Evolutionary conservation across 768 basidiomycete species (phyloP).

Genomic region (Clitopilus passeckerianus): DNA sequence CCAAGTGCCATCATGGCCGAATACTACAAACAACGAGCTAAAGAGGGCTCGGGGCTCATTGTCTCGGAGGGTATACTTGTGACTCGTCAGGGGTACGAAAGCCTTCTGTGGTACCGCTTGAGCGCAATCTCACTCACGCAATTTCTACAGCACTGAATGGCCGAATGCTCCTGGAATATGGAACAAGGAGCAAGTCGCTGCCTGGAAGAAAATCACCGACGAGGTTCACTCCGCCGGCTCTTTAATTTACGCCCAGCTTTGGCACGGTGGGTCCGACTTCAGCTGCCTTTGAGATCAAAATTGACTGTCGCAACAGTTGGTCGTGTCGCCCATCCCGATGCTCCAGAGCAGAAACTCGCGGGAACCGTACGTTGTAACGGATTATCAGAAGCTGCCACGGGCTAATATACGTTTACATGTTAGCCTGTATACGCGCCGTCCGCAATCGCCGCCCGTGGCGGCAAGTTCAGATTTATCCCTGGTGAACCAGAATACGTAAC

Average conservation of each 20-base stretch:
- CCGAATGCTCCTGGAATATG: conserved; percentile 42
- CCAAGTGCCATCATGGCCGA: conserved; percentile 30
- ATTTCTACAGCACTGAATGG: conserved; percentile 34
- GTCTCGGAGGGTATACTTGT: conserved; percentile 33
- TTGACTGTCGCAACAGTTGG: conserved; percentile 19
- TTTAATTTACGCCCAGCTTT: conserved; percentile 40
- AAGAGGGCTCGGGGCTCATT: conserved; percentile 29
- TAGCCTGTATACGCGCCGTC: conserved; percentile 43
- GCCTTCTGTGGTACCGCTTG: not conserved
- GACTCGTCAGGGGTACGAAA: conserved; percentile 33
- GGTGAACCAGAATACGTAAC: conserved; percentile 32
- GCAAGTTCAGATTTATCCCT: conserved; percentile 33
- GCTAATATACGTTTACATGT: conserved; percentile 7
- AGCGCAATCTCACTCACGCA: not conserved
- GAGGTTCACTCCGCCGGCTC: conserved; percentile 41
- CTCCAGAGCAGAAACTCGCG: conserved; percentile 30
- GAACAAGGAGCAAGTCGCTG: conserved; percentile 36
- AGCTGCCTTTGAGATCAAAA: not conserved
- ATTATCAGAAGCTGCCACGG: not conserved
- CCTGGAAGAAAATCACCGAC: conserved; percentile 42
- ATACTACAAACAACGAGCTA: conserved; percentile 33
- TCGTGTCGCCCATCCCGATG: conserved; percentile 31
- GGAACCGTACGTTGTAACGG: conserved; percentile 19
- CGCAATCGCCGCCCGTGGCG: conserved; percentile 35
- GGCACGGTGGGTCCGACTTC: conserved; percentile 29